phyloP scores from a whole-genome alignment of 306 rosid species.

The Cucurbita pepo region DNA sequence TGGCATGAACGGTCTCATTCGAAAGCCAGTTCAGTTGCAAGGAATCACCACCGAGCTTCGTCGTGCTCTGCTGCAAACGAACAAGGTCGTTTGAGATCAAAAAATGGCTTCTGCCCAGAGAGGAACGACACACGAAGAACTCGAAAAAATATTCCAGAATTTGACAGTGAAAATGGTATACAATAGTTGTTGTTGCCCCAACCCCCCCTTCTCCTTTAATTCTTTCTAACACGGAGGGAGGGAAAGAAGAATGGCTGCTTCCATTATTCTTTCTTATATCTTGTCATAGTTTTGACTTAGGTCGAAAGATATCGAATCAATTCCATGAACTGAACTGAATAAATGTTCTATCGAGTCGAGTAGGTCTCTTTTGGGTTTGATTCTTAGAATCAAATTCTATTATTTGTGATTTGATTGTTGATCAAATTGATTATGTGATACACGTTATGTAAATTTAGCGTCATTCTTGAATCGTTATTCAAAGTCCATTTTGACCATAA shows the following conservation, averaged over 20 bases:
- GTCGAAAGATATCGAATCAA: neutral
- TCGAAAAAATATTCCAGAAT: neutral
- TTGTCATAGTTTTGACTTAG: neutral
- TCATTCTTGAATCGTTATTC: neutral
- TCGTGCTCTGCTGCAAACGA: conserved; percentile 60
- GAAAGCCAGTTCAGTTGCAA: conserved; percentile 68
- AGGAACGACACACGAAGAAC: neutral
- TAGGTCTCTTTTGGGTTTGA: neutral
- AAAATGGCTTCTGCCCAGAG: neutral
- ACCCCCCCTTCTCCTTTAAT: neutral
- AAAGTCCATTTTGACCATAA: neutral
- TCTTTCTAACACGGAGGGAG: neutral
- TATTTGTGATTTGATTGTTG: neutral
- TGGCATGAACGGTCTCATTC: conserved; percentile 70
- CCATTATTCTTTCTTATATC: neutral
- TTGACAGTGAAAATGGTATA: conserved; percentile 10
- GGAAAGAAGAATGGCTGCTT: neutral
- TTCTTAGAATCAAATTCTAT: neutral
- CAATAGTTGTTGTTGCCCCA: neutral
- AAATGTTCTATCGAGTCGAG: neutral
- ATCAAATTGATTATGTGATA: neutral
- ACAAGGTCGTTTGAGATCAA: conserved; percentile 21
- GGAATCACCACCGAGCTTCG: conserved; percentile 72
- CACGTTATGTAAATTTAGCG: neutral
- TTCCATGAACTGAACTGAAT: neutral